Evolutionary conservation across 768 basidiomycete species (phyloP).

Genomic region (Amanita brunnescens): DNA sequence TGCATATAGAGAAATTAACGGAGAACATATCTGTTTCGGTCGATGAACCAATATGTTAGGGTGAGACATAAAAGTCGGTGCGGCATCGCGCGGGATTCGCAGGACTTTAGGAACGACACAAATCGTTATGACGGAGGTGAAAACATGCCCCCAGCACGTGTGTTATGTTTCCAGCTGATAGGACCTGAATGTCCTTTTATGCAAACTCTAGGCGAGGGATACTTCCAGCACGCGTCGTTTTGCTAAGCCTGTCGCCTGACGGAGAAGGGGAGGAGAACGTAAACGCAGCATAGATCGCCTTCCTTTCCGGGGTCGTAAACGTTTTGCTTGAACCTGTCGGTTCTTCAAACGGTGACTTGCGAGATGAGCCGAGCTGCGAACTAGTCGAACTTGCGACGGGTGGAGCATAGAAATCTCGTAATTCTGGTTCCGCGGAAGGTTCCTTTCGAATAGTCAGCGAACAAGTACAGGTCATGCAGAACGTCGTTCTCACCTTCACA

Average conservation of each 20-base stretch:
- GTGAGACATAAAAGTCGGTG: not conserved
- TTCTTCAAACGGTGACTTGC: slow-evolving; percentile 18
- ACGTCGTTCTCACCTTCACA: slow-evolving; percentile 32
- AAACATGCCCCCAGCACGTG: slow-evolving; percentile 7
- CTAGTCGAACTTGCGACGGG: slow-evolving; percentile 23
- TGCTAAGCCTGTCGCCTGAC: slow-evolving; percentile 44
- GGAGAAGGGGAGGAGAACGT: slow-evolving; percentile 73
- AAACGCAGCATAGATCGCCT: slow-evolving; percentile 64
- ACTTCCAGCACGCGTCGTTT: slow-evolving; percentile 27
- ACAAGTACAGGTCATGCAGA: slow-evolving; percentile 7
- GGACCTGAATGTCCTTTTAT: slow-evolving; percentile 2
- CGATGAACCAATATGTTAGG: not conserved
- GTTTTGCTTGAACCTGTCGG: slow-evolving; percentile 22
- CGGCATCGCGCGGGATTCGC: slow-evolving; percentile 2
- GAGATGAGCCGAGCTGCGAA: slow-evolving; percentile 16
- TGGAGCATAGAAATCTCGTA: slow-evolving; percentile 45
- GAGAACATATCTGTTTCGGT: not conserved
- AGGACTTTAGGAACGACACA: not conserved
- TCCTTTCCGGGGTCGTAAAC: slow-evolving; percentile 72
- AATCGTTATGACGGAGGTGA: not conserved
- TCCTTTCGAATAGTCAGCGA: slow-evolving; percentile 28
- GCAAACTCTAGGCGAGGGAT: slow-evolving; percentile 18
- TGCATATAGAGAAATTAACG: slow-evolving; percentile 7
- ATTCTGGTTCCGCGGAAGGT: slow-evolving; percentile 44
- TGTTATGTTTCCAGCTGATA: slow-evolving; percentile 5